Base-by-base conservation (phyloP, 2,329 filamentous ascomycete genomes). In the Epichloe uncinata region DNA sequence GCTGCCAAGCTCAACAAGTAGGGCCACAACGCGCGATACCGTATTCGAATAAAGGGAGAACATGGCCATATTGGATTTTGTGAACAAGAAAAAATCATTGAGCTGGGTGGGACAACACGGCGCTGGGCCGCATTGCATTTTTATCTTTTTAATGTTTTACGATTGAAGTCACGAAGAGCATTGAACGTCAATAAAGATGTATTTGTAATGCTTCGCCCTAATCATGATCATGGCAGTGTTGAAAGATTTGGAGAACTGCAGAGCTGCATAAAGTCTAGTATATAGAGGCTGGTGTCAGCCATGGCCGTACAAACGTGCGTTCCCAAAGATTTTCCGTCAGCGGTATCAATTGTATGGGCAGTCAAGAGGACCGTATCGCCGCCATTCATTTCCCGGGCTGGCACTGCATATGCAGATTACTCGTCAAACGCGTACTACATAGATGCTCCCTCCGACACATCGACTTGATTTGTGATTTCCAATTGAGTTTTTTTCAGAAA, bases 1-100 rank as follows among this genome's bases (percentile, higher is more conserved):
- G 65, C 66, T 12, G 58, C 66, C 26, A 66, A 63, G 53, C 54
- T 66, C 33, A 67, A 65, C 42, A 50, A 42, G 37, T 65, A 56
- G 64, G 51, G 11, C 2, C 12, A 20, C 6, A 16, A 42, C 33
- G 7, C 16, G 34, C 8, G 37, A 35, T n/a, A 13, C 18, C 1
- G 13, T 26, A 11, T 42, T 18, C 42, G 13, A 38, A 35, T 35
- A 37, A 18, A 7, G 11, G 12, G 35, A 46, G 7, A 37, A 16
- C 20, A 22, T n/a, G n/a, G 35, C 47, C n/a, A 33, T 35, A 42
- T 45, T 48, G 34, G 34, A 38, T 45, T 16, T 51, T 22, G 30
- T 34, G 15, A 18, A n/a, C 16, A 30, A 41, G n/a, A 18, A 34
- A 38, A 48, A 13, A 40, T 8, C 4, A 45, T 36, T 11, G 2